Percentiles rank a stretch among this genome's conserved stretches.
Conservation (phyloP, 352 stramenopile genomes). For the Pythium phragmiticola region DNA sequence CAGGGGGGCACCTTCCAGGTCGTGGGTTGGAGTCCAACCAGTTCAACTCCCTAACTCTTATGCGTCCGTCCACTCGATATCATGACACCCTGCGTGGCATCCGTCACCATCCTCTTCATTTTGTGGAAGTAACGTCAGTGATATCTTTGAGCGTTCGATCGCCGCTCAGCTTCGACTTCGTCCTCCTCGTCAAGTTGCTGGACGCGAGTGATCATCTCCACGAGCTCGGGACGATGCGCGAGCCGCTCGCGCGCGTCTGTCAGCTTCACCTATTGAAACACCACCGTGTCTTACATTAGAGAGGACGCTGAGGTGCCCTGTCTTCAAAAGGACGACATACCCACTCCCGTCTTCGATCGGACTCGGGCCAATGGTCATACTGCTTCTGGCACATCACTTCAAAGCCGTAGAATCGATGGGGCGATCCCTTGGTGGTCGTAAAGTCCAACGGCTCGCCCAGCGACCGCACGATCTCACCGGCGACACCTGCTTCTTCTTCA, state of each 20-base stretch:
- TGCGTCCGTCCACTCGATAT: no score
- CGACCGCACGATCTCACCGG: conserved; percentile 32
- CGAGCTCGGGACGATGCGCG: conserved; percentile 16
- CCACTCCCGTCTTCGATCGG: conserved; percentile 51
- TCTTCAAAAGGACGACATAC: conserved; percentile 22
- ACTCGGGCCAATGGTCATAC: conserved; percentile 62
- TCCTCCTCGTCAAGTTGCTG: neutral
- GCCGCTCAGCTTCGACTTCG: neutral
- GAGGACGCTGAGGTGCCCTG: no score
- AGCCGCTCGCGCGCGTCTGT: conserved; percentile 4
- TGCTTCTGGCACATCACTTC: conserved; percentile 32
- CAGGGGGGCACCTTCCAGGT: no score
- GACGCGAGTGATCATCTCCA: conserved; percentile 10
- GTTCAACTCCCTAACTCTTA: no score
- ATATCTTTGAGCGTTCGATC: neutral
- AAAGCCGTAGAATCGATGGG: conserved; percentile 55
- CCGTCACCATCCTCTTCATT: no score
- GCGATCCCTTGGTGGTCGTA: conserved; percentile 41
- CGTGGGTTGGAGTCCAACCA: no score
- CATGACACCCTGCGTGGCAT: no score
- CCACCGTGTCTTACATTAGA: neutral
- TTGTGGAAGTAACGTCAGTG: no score
- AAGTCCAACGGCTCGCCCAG: conserved; percentile 50
- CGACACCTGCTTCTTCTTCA: conserved; percentile 92
- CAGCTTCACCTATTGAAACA: conserved; percentile 1